Conservation (phyloP, 106 monocot genomes). For the Dioscorea zingiberensis region DNA sequence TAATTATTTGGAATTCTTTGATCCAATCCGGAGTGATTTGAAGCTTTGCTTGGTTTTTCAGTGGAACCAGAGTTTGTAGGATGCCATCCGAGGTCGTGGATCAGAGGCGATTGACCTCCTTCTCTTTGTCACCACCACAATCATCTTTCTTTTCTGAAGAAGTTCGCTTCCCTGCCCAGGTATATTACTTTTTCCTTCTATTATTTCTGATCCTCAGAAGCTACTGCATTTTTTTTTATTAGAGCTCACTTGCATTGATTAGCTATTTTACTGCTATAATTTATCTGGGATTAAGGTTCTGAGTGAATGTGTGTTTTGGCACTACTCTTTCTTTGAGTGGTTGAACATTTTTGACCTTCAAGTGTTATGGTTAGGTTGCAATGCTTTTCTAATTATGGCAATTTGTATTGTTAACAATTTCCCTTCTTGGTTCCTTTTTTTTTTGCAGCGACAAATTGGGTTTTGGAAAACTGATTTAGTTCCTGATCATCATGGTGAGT, state of each 20-base stretch:
- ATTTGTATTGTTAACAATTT: not conserved
- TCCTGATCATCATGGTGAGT: slow-evolving; percentile 28
- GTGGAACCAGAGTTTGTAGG: not conserved
- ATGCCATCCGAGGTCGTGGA: slow-evolving; percentile 39
- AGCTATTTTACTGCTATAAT: too few relatives aligned
- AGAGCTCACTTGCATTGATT: too few relatives aligned
- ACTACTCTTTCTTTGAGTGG: too few relatives aligned
- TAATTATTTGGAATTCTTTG: too few relatives aligned
- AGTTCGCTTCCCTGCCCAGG: slow-evolving; percentile 25
- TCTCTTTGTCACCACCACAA: slow-evolving; percentile 11
- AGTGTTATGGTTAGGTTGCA: too few relatives aligned
- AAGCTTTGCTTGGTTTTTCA: not conserved
- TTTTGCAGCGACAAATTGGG: slow-evolving; percentile 23
- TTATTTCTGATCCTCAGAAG: too few relatives aligned
- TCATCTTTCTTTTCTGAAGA: slow-evolving; percentile 37
- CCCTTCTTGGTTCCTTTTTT: not conserved
- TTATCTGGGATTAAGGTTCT: too few relatives aligned
- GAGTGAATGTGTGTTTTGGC: too few relatives aligned
- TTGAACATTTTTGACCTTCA: too few relatives aligned
- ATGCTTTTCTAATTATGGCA: too few relatives aligned
- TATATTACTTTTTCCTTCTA: not conserved
- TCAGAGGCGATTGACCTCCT: slow-evolving; percentile 17
- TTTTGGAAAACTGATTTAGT: slow-evolving; percentile 22
- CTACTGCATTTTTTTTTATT: too few relatives aligned
- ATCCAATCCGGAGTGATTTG: too few relatives aligned